Percentiles rank a stretch among this genome's conserved stretches.
Conservation (phyloP, 768 basidiomycete genomes). For the Lepiota venenata region DNA sequence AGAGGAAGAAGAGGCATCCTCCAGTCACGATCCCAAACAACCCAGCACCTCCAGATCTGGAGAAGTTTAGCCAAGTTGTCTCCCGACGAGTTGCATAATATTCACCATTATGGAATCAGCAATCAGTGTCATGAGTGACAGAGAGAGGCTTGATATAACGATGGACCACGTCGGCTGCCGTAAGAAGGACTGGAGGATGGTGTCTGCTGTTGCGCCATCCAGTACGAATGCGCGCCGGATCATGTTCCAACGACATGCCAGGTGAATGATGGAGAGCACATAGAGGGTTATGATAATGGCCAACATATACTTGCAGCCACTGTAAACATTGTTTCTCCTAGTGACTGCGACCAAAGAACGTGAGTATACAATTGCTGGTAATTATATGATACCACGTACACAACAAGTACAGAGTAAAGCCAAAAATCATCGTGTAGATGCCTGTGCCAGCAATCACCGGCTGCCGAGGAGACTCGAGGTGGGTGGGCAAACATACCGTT, state of each 20-base stretch:
- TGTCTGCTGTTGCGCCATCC: neutral
- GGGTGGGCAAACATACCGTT: neutral
- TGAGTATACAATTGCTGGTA: neutral
- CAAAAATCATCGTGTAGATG: slow-evolving; percentile 4
- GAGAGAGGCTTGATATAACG: slow-evolving; percentile 1
- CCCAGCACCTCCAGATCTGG: slow-evolving; percentile 9
- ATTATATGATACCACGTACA: neutral
- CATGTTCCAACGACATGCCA: slow-evolving; percentile 7
- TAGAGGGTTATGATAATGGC: neutral
- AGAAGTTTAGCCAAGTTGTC: neutral
- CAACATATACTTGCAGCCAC: neutral
- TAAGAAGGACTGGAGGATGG: neutral
- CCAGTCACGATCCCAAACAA: slow-evolving; percentile 5
- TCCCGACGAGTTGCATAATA: neutral
- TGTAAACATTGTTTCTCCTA: neutral
- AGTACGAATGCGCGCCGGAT: slow-evolving; percentile 2
- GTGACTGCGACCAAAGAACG: neutral
- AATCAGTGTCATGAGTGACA: slow-evolving; percentile 7
- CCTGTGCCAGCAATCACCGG: neutral
- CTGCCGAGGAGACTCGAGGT: neutral
- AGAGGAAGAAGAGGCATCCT: neutral
- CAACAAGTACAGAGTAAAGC: neutral
- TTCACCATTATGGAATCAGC: slow-evolving; percentile 4
- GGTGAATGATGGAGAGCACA: neutral
- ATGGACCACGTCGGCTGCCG: neutral